Percentiles rank a stretch among this genome's conserved stretches.
Conservation (phyloP, 2,329 filamentous ascomycete species). For the Paecilomyces fulvus region DNA sequence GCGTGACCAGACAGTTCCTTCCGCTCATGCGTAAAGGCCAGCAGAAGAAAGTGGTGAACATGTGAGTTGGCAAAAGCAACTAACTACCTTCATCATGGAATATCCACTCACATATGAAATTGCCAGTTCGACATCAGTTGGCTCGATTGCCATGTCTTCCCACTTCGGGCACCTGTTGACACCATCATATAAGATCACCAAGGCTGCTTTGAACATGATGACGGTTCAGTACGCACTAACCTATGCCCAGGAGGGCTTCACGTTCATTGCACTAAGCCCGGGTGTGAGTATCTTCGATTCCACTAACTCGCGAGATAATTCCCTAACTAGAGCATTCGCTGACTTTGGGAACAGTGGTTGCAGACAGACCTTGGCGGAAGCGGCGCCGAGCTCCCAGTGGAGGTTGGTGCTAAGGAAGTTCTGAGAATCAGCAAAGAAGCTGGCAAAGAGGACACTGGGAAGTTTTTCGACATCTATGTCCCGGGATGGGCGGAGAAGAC, state of each 20-base stretch:
- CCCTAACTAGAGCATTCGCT: background rate
- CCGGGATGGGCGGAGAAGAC: background rate
- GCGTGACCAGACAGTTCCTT: conserved; percentile 32
- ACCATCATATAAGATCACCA: conserved; percentile 39
- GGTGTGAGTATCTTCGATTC: background rate
- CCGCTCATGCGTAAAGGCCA: conserved; percentile 30
- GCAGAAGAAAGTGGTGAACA: conserved; percentile 38
- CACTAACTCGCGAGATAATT: background rate
- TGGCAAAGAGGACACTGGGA: background rate
- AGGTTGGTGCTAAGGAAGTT: background rate
- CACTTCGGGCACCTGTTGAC: conserved; percentile 13
- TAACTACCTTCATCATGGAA: background rate
- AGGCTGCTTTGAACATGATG: conserved; percentile 42
- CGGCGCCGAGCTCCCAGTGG: background rate
- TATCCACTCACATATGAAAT: background rate
- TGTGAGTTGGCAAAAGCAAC: conserved; percentile 22
- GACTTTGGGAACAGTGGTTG: background rate
- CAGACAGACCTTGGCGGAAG: background rate
- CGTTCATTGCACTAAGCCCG: background rate
- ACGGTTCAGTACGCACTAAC: conserved; percentile 20
- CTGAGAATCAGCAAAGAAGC: background rate
- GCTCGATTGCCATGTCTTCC: conserved; percentile 28
- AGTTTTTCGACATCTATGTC: background rate
- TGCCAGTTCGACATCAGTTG: conserved; percentile 33
- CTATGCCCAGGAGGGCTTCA: background rate